Evolutionary conservation across 2,329 filamentous ascomycete genomes (phyloP), one percentile per base, ranked within the genome.

Genomic region (Clonostachys chloroleuca): DNA sequence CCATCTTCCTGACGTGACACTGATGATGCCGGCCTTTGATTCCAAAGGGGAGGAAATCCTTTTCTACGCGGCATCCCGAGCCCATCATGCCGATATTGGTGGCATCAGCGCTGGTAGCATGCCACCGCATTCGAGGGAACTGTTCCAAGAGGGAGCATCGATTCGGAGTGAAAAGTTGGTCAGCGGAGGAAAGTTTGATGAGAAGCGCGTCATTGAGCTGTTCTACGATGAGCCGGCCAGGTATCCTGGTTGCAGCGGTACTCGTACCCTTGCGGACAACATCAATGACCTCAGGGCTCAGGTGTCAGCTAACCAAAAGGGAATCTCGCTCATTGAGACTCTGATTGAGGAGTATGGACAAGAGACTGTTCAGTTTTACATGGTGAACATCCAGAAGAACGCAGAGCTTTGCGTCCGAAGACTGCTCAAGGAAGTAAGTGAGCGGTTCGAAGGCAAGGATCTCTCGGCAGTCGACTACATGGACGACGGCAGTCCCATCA

Each of bases 31-130:
- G 0, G 87, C 87, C 0, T 92, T 92, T 66, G 84, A 82, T 46
- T 60, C 64, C 4, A 62, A 63, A 37, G 83, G 83, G 4, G 79
- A 85, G 44, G 78, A 87, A 2, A 90, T 92, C 46, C 78, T 91
- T 44, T 92, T 92, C 64, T 92, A 91, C 54, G 87, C 89, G 2
- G 88, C 88, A 0, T 89, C 86, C 4, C 78, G 87, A 47, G 88
- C 87, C 0, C 88, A 92, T 56, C 88, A 92, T 57, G 88, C 88
- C n/a, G 88, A 92, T 57, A 92, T 92, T 54, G 88, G 88, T 12
- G 88, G 88, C 9, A 90, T 91, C 42, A 74, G 89, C 2, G 87
- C 88, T 0, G 88, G 88, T 0, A 89, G 84, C 3, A 92, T 92
- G 88, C 88, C 88, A 1, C 84, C 87, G 6, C 81, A 87, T 52